Conservation (phyloP, 2,329 filamentous ascomycete species). For the Aspergillus flavus region DNA sequence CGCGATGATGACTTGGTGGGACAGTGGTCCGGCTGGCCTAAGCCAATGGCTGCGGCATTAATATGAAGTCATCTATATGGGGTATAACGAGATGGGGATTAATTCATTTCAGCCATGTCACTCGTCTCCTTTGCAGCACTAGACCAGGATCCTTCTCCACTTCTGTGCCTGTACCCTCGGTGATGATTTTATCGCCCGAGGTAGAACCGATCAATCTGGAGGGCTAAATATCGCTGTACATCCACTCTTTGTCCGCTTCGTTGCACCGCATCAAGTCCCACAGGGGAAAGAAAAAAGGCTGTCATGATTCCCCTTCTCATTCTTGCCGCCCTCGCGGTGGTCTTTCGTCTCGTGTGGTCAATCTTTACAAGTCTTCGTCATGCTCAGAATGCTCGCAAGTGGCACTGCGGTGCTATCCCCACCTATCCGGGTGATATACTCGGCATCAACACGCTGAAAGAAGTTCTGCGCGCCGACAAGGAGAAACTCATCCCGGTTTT, state of each 20-base stretch:
- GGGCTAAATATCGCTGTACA: background rate
- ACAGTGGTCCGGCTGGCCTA: background rate
- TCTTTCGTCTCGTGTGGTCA: conserved; percentile 27
- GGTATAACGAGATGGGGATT: background rate
- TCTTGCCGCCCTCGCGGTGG: conserved; percentile 27
- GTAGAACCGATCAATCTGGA: background rate
- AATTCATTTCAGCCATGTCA: background rate
- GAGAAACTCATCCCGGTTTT: conserved; percentile 26
- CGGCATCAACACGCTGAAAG: conserved; percentile 28
- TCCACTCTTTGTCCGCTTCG: background rate
- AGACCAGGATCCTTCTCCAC: background rate
- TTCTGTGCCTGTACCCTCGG: background rate
- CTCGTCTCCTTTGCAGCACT: background rate
- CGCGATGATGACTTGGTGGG: background rate
- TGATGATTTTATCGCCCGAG: background rate
- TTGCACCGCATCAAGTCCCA: background rate
- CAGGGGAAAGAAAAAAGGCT: background rate
- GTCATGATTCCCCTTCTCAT: conserved; percentile 25
- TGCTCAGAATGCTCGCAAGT: conserved; percentile 27
- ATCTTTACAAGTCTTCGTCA: conserved; percentile 28
- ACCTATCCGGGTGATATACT: conserved; percentile 31
- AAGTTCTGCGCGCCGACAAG: conserved; percentile 28
- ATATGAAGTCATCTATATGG: background rate
- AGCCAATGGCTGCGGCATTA: background rate
- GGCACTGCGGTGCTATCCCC: conserved; percentile 29